Evolutionary conservation across 495 filamentous ascomycete species (phyloP).

Genomic region (Lepraria neglecta): DNA sequence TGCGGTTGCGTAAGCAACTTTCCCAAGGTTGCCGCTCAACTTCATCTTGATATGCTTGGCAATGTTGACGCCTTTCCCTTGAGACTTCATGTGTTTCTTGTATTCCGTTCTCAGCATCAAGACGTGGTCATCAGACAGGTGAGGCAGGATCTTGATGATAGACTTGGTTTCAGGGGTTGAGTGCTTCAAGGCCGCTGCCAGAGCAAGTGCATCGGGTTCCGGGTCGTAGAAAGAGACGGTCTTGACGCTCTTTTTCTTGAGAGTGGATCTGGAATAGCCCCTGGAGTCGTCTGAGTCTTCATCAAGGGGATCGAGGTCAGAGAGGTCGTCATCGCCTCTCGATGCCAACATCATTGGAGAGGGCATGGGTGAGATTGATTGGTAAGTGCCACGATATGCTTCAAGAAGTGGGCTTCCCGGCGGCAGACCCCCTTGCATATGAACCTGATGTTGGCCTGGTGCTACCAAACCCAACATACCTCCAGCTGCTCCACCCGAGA

Average conservation of each 20-base stretch:
- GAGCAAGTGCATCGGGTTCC: constrained; percentile 63
- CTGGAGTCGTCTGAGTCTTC: constrained; percentile 25
- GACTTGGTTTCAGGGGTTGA: constrained; percentile 59
- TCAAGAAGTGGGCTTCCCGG: constrained; percentile 82
- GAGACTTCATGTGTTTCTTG: constrained; percentile 77
- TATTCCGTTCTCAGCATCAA: constrained; percentile 79
- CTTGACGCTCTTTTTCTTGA: constrained; percentile 17
- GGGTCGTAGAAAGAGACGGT: constrained; percentile 66
- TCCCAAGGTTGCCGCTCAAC: constrained; percentile 75
- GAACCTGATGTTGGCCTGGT: constrained; percentile 29
- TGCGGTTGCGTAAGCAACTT: constrained; percentile 82
- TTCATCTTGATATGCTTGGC: constrained; percentile 88
- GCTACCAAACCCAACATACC: constrained; percentile 22
- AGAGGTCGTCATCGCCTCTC: constrained; percentile 44
- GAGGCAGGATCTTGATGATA: constrained; percentile 77
- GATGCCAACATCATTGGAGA: constrained; percentile 55
- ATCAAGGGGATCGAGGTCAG: constrained; percentile 42
- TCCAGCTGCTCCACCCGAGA: constrained; percentile 28
- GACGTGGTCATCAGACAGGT: constrained; percentile 76
- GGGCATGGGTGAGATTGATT: constrained; percentile 92
- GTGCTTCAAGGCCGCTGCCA: constrained; percentile 70
- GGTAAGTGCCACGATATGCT: constrained; percentile 90
- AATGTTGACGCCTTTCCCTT: constrained; percentile 82
- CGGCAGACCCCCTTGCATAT: constrained; percentile 37
- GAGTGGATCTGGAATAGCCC: constrained; percentile 18